Base-by-base conservation (phyloP, 2,329 filamentous ascomycete genomes). In the Fusarium papillatum region DNA sequence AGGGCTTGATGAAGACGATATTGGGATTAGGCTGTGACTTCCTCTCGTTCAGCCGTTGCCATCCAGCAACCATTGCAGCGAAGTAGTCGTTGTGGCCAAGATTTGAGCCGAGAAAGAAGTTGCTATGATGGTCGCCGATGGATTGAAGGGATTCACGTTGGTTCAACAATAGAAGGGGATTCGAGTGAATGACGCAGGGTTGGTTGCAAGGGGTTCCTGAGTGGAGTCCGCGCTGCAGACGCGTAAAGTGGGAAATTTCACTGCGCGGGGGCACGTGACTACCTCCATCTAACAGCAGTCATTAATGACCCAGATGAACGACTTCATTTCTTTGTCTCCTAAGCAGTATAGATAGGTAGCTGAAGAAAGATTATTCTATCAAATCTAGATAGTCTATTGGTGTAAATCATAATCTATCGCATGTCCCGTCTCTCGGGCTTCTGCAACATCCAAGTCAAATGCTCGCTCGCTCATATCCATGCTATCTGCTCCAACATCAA, bases 1-100 rank as follows among this genome's bases (percentile, higher is more conserved):
- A 87, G 2, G 95, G 92, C 80, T 95, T 95, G 85, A 98, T 96
- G 86, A 98, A 98, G 81, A 95, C 91, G 77, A 98, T 95, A 71
- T 92, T 90, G 26, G 91, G 87, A 79, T 97, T 97, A 10, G 95
- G 95, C 70, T 94, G 93, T 66, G 93, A 91, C 57, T 88, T 90
- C 80, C 90, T 93, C 77, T 92, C 92, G 80, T 98, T 98, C 63
- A 97, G 87, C 73, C 95, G 91, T 85, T 95, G 90, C 80, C 95
- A 94, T 65, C 94, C 94, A 68, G 95, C 85, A 62, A 94, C 93
- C 95, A 97, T 97, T 7, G 53, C 24, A 24, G 31, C 26, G 7
- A 13, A 24, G 19, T 24, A 14, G 10, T 5, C 7, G 24, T 13
- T n/a, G 24, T 10, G 46, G 26, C 4, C 16, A 24, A 2, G 22